Conservation (phyloP, 2,329 filamentous ascomycete species). For the Ambrosiella xylebori region DNA sequence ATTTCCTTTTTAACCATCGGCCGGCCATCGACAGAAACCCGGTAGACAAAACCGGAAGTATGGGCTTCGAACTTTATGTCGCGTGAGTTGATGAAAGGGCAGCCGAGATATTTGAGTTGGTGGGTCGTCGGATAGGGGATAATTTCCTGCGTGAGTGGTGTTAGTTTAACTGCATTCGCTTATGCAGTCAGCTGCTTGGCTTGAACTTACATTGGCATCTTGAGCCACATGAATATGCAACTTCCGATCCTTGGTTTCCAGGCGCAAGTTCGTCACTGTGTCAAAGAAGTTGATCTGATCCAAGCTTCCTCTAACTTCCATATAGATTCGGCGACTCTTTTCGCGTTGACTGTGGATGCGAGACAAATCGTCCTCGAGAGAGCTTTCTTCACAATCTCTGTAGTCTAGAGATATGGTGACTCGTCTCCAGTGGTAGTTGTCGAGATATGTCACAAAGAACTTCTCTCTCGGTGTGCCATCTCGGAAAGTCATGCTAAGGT, state of each 20-base stretch:
- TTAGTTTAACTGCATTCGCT: conserved; percentile 13
- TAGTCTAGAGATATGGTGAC: conserved; percentile 94
- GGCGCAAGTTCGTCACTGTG: conserved; percentile 86
- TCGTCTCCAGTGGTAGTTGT: conserved; percentile 65
- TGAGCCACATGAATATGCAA: conserved; percentile 97
- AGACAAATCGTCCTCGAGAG: conserved; percentile 69
- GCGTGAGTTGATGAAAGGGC: conserved; percentile 48
- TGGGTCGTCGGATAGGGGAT: conserved; percentile 65
- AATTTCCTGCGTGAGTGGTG: conserved; percentile 42
- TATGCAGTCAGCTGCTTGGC: neutral
- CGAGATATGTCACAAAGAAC: conserved; percentile 90
- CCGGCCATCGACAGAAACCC: conserved; percentile 52
- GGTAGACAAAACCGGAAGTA: conserved; percentile 94
- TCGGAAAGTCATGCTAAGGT: conserved; percentile 94
- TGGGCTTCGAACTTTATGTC: conserved; percentile 77
- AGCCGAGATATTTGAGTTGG: conserved; percentile 56
- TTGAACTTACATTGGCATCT: conserved; percentile 53
- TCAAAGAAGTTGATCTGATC: conserved; percentile 91
- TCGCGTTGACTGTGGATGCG: conserved; percentile 70
- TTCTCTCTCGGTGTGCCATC: conserved; percentile 89
- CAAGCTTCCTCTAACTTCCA: conserved; percentile 81
- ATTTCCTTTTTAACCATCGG: conserved; percentile 95
- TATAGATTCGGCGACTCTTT: conserved; percentile 84
- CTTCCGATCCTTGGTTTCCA: conserved; percentile 73
- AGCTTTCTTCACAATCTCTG: conserved; percentile 58